These are phyloP conservation scores for Paraconiothyrium brasiliense DNA, from an alignment of 2,329 filamentous ascomycete species.

Conservation along the genomic window DNA sequence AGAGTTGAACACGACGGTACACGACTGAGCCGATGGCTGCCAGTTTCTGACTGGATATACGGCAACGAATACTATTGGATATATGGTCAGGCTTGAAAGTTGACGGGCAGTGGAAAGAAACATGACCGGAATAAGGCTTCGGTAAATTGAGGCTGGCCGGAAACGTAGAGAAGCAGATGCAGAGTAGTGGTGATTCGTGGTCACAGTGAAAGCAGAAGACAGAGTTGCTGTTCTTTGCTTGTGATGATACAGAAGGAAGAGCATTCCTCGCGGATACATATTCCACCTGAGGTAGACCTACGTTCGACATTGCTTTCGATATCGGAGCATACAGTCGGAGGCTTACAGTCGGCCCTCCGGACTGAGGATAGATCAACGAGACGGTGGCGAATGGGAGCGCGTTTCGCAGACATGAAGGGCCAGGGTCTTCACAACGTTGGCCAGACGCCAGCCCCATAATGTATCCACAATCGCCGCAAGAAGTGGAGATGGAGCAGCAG, in stretches of 20 bases:
- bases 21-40: neutral
- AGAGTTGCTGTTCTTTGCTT: too few species aligned
- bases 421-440: neutral
- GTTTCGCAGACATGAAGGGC: neutral
- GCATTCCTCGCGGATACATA: neutral
- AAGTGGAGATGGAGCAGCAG: neutral
- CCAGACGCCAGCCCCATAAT: neutral
- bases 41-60: neutral
- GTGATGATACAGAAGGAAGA: too few species aligned
- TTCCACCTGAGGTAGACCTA: neutral
- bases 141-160: neutral
- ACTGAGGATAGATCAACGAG: neutral
- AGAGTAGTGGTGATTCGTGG: neutral
- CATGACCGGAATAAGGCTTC: constrained; percentile 1
- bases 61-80: neutral
- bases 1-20: neutral
- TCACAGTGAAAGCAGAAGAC: neutral
- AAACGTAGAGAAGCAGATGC: neutral
- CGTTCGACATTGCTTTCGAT: neutral
- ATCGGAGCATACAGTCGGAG: constrained; percentile 4
- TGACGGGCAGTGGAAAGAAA: neutral
- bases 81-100: neutral
- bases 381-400: neutral
- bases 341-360: neutral
- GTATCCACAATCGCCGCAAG: neutral